Conservation (phyloP, 371 early-diverging fungal species). For the Mortierella sp. region DNA sequence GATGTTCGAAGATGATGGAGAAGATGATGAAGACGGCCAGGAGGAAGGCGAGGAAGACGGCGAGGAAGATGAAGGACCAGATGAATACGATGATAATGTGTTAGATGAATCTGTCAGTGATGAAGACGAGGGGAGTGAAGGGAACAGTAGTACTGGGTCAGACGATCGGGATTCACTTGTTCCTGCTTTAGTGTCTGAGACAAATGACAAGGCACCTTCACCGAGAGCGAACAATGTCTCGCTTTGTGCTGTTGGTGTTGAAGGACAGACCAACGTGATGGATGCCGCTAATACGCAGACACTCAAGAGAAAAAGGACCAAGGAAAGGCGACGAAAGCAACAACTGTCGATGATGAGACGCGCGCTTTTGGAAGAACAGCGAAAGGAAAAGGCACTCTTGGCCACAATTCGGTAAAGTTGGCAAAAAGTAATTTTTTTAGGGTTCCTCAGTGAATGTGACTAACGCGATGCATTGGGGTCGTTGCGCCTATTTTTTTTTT, state of each 20-base stretch:
- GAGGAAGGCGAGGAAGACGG: slow-evolving; percentile 10
- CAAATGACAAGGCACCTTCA: too few relatives aligned
- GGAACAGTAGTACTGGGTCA: background rate
- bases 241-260: too few relatives aligned
- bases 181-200: too few relatives aligned
- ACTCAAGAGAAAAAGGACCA: background rate
- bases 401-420: slow-evolving; percentile 54
- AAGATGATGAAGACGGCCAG: slow-evolving; percentile 19
- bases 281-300: too few relatives aligned
- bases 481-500: background rate
- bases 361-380: slow-evolving; percentile 43
- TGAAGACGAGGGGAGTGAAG: slow-evolving; percentile 9
- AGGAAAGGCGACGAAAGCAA: background rate
- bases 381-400: slow-evolving; percentile 47
- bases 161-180: background rate
- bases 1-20: slow-evolving; percentile 28
- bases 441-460: background rate
- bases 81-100: slow-evolving; percentile 15
- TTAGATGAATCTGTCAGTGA: background rate
- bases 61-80: slow-evolving; percentile 23
- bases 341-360: slow-evolving; percentile 28
- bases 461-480: too few relatives aligned
- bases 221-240: too few relatives aligned
- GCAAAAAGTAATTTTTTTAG: too few relatives aligned
- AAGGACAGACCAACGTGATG: too few relatives aligned